Evolutionary conservation across 306 rosid genomes (phyloP).

Genomic region (Glycine latifolia): DNA sequence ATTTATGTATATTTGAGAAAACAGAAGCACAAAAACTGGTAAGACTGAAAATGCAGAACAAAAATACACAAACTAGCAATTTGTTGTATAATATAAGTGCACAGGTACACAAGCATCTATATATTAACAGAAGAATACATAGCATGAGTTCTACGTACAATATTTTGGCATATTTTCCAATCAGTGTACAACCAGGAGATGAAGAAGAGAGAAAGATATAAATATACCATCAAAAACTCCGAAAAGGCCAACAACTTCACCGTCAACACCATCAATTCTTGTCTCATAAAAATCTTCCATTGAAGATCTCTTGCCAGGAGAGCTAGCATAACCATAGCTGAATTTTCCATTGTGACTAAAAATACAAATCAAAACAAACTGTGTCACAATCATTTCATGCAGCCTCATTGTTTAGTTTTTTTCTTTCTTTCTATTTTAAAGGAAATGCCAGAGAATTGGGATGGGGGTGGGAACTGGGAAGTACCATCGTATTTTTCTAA

Average conservation of each 20-base stretch:
- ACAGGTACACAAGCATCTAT: not conserved
- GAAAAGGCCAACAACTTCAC: constrained; percentile 91
- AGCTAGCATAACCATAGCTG: constrained; percentile 98
- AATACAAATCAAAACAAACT: constrained; percentile 48
- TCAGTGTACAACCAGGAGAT: not conserved
- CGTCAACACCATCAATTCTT: constrained; percentile 92
- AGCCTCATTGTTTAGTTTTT: constrained; percentile 14
- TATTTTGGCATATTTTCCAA: constrained; percentile 23
- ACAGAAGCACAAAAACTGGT: not conserved
- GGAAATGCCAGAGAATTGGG: too few species aligned
- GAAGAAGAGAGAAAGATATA: constrained; percentile 24
- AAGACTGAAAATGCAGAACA: not conserved
- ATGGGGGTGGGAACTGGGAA: too few species aligned
- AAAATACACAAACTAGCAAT: too few species aligned
- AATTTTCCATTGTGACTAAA: constrained; percentile 86
- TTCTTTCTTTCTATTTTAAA: too few species aligned
- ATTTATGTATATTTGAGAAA: not conserved
- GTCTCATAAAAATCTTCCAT: constrained; percentile 98
- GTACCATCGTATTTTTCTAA: too few species aligned
- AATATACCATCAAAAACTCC: constrained; percentile 92
- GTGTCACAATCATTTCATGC: constrained; percentile 40
- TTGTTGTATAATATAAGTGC: not conserved
- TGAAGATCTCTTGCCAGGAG: constrained; percentile 89
- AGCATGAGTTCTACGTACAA: not conserved
- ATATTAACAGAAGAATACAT: not conserved